Evolutionary conservation across 306 rosid genomes (phyloP).

Genomic region (Trifolium repens): DNA sequence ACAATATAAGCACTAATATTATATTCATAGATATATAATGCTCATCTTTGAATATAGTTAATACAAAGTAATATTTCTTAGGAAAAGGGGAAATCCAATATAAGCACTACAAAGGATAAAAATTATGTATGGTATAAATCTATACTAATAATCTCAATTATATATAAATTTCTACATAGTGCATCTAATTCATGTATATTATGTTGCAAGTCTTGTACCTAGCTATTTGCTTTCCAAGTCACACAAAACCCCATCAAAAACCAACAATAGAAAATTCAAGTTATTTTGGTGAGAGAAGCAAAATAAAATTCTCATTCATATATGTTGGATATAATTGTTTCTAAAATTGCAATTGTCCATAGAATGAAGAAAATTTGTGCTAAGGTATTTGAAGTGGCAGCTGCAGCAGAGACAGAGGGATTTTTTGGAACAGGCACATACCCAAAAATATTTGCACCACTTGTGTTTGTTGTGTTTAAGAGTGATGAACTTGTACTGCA

Average conservation of each 20-base stretch:
- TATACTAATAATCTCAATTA: conserved; percentile 30
- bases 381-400: conserved; percentile 36
- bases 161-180: conserved; percentile 35
- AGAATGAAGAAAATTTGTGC: conserved; percentile 42
- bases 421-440: conserved; percentile 66
- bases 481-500: conserved; percentile 78
- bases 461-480: conserved; percentile 75
- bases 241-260: neutral
- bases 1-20: no score
- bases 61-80: no score
- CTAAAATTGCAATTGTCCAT: conserved; percentile 44
- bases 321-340: conserved; percentile 8
- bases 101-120: neutral
- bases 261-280: neutral
- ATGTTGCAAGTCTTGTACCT: neutral
- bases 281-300: conserved; percentile 16
- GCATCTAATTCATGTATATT: conserved; percentile 16
- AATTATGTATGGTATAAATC: conserved; percentile 17
- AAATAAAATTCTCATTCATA: conserved; percentile 22
- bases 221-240: neutral
- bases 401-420: conserved; percentile 54
- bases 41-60: no score
- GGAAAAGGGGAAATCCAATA: neutral
- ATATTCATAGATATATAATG: no score
- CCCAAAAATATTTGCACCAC: conserved; percentile 79